These are phyloP conservation scores for Hypomyces perniciosus DNA, from an alignment of 2,329 filamentous ascomycete species.

Conservation along the genomic window DNA sequence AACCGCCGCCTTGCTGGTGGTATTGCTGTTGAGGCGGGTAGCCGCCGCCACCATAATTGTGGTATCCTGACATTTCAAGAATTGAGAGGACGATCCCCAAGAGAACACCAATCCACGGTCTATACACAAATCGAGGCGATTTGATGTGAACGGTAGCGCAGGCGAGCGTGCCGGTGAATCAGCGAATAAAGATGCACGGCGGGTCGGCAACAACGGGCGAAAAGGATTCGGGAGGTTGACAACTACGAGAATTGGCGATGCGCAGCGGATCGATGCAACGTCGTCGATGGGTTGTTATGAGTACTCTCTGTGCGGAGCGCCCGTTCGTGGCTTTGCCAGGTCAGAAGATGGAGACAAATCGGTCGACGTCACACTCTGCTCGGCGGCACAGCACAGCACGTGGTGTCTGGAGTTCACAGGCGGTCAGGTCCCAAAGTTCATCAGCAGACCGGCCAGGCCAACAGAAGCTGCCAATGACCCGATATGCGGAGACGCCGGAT, in stretches of 20 bases:
- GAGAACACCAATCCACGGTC: not conserved
- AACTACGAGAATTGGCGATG: too few species aligned
- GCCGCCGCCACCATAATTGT: conserved; percentile 8
- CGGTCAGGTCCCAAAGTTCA: conserved; percentile 5
- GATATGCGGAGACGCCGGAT: not conserved
- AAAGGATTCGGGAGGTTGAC: not conserved
- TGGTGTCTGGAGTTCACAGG: not conserved
- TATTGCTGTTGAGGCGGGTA: conserved; percentile 12
- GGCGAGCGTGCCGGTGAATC: conserved; percentile 7
- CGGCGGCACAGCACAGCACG: not conserved
- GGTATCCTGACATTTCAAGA: conserved; percentile 11
- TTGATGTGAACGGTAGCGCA: conserved; percentile 2
- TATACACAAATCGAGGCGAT: conserved; percentile 1
- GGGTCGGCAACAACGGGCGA: not conserved
- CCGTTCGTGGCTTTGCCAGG: too few species aligned
- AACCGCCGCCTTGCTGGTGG: conserved; percentile 31
- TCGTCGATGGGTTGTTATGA: too few species aligned
- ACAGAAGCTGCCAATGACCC: not conserved
- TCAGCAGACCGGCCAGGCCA: conserved; percentile 5
- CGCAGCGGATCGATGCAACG: too few species aligned
- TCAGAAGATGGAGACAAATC: not conserved
- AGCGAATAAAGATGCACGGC: not conserved
- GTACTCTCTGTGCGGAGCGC: too few species aligned
- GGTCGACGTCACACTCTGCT: not conserved
- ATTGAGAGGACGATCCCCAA: not conserved